Conservation (phyloP, 2,329 filamentous ascomycete genomes). For the Amesomyces nigricolor region DNA sequence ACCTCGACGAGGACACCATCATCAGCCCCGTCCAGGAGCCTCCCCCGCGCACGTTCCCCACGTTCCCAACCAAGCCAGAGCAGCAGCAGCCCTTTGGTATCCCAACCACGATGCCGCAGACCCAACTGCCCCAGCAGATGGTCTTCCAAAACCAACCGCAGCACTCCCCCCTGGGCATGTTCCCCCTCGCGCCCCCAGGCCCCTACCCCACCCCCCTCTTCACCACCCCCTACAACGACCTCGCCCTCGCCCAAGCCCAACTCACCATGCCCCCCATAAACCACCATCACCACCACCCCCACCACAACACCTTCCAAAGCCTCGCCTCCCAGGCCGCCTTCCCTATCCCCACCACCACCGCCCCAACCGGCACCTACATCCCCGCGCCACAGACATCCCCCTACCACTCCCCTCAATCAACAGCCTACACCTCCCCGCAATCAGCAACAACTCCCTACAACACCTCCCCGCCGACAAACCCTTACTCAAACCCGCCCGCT, state of each 20-base stretch:
- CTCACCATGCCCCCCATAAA: constrained; percentile 13
- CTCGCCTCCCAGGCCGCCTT: constrained; percentile 21
- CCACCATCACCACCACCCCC: constrained; percentile 7
- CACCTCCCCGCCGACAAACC: not conserved
- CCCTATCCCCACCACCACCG: constrained; percentile 15
- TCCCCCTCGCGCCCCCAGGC: constrained; percentile 13
- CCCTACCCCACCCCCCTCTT: constrained; percentile 20
- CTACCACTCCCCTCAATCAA: not conserved
- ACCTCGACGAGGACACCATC: constrained; percentile 54
- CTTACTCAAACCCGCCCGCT: constrained; percentile 1
- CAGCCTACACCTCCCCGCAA: not conserved
- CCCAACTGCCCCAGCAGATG: constrained; percentile 19
- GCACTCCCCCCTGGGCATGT: constrained; percentile 14
- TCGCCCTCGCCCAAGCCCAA: constrained; percentile 10
- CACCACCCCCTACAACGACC: constrained; percentile 16
- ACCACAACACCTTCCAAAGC: constrained; percentile 19
- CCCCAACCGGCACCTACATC: constrained; percentile 1
- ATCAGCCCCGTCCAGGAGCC: constrained; percentile 62
- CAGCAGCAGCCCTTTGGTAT: constrained; percentile 20
- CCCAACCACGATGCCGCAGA: constrained; percentile 19
- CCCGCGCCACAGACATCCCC: not conserved
- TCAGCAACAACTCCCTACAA: no score
- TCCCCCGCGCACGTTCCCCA: constrained; percentile 37
- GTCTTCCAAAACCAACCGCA: constrained; percentile 12
- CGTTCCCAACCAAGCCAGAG: constrained; percentile 32